Conservation (phyloP, 2,329 filamentous ascomycete genomes). For the Lasiodiplodia sp. region DNA sequence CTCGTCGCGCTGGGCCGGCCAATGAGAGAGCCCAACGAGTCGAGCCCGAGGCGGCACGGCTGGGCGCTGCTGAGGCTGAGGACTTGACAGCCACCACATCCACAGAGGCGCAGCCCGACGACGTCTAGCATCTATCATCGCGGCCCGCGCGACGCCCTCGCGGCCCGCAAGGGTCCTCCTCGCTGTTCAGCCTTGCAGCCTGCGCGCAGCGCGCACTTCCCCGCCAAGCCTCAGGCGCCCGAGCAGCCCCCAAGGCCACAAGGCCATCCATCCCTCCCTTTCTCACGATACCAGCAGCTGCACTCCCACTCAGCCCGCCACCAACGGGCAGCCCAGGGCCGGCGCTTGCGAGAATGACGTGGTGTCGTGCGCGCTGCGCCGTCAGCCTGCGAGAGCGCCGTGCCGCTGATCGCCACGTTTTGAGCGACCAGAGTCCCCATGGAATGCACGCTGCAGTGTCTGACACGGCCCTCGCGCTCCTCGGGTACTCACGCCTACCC, state of each 20-base stretch:
- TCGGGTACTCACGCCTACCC: conserved; percentile 16
- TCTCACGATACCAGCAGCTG: not conserved
- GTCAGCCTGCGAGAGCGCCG: conserved; percentile 18
- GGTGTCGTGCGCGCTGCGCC: conserved; percentile 10
- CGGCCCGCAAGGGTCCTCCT: not conserved
- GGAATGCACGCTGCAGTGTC: not conserved
- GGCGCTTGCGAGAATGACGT: conserved; percentile 12
- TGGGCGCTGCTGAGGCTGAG: conserved; percentile 21
- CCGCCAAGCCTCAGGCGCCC: conserved; percentile 15
- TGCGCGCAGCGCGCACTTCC: not conserved
- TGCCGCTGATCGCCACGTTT: conserved; percentile 22
- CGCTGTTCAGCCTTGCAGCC: conserved; percentile 16
- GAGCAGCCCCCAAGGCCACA: conserved; percentile 3
- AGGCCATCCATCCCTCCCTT: not conserved
- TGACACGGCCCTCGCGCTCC: not conserved
- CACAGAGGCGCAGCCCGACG: conserved; percentile 4
- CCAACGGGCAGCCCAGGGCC: not conserved
- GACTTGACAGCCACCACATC: conserved; percentile 8
- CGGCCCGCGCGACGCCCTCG: not conserved
- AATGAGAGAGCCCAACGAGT: conserved; percentile 15
- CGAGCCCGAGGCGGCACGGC: conserved; percentile 16
- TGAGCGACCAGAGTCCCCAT: conserved; percentile 8
- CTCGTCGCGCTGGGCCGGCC: not conserved
- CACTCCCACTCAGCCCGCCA: not conserved
- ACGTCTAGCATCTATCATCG: conserved; percentile 7